Conservation (phyloP, 2,329 filamentous ascomycete genomes). For the Aspergillus sojae region DNA sequence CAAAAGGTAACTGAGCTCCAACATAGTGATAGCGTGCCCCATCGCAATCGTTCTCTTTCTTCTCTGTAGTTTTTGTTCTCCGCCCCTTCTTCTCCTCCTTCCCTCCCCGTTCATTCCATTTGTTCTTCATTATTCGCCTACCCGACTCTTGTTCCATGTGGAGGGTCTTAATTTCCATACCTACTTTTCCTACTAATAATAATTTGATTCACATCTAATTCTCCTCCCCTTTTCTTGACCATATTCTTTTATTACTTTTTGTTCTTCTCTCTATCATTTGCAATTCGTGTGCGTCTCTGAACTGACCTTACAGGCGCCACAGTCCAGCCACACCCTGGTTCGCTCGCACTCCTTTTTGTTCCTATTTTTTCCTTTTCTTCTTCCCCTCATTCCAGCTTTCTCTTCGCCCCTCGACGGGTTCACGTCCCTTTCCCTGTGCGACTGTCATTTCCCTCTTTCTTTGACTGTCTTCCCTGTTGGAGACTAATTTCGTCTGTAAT, state of each 20-base stretch:
- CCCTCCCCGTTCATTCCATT: background rate
- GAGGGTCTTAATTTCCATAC: background rate
- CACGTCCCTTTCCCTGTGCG: background rate
- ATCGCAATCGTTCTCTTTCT: background rate
- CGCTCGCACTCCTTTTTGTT: slow-evolving; percentile 14
- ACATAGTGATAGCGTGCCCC: background rate
- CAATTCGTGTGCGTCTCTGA: background rate
- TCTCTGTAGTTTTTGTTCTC: slow-evolving; percentile 12
- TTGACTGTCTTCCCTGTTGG: slow-evolving; percentile 1
- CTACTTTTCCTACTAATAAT: slow-evolving; percentile 6
- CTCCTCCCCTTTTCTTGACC: background rate
- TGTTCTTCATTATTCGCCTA: background rate
- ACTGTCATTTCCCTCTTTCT: slow-evolving; percentile 3
- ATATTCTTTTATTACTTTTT: background rate
- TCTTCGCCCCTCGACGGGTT: slow-evolving; percentile 4
- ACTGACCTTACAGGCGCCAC: slow-evolving; percentile 9
- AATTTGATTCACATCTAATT: slow-evolving; percentile 14
- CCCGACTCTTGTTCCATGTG: background rate
- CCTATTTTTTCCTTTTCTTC: slow-evolving; percentile 5
- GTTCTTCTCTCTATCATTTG: background rate
- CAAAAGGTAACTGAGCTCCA: slow-evolving; percentile 5
- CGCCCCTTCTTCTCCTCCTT: slow-evolving; percentile 4
- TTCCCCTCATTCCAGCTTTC: slow-evolving; percentile 8
- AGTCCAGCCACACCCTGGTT: slow-evolving; percentile 10
- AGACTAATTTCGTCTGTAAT: background rate